Base-by-base conservation (phyloP, 805 yeast genomes). In the Cyberlindnera veronae region DNA sequence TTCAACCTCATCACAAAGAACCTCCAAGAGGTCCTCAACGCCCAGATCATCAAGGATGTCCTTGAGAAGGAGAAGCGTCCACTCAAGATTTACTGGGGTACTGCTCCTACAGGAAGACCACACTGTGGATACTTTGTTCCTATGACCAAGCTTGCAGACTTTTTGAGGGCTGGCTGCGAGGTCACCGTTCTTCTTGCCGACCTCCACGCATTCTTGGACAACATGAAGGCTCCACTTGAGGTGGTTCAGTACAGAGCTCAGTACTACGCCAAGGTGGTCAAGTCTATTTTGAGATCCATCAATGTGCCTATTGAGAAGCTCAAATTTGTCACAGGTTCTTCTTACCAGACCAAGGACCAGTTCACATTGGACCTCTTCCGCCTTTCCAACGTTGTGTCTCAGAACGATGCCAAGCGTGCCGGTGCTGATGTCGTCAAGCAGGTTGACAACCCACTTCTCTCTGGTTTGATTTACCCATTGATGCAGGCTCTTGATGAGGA, bases 371-470 rank as follows among this genome's bases (percentile, higher is more conserved):
- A 93, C 58, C 66, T 93, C 30, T 93, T 90, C 77, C 81, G 79
- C 63, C 64, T 93, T 58, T 75, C 95, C 34, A 93, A 91, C 63
- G 62, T 69, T 33, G 96, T 88, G 21, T 81, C 95, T 18, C 96
- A 87, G 67, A 90, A 91, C 61, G 98, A 90, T 61, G 96, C 98
- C 45, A 87, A 87, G 69, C 81, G 99, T 64, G 99, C 99, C 2
- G 99, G 99, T 63, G 98, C 99, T 10, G 99, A 93, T 66, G 99
- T 93, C 41, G 99, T 93, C 48, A 93, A 93, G 63, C 99, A 93
- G 69, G 97, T 90, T 34, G 80, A 87, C 27, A 90, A 90, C 65
- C 99, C 99, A 29, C 75, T 89, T 51, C 76, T 93, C 44, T 79
- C 91, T 29, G 99, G 99, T 8, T 77, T 93, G 62, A 88, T 93